Conservation (phyloP, 2,329 filamentous ascomycete genomes). For the Cyclaneusma minus region DNA sequence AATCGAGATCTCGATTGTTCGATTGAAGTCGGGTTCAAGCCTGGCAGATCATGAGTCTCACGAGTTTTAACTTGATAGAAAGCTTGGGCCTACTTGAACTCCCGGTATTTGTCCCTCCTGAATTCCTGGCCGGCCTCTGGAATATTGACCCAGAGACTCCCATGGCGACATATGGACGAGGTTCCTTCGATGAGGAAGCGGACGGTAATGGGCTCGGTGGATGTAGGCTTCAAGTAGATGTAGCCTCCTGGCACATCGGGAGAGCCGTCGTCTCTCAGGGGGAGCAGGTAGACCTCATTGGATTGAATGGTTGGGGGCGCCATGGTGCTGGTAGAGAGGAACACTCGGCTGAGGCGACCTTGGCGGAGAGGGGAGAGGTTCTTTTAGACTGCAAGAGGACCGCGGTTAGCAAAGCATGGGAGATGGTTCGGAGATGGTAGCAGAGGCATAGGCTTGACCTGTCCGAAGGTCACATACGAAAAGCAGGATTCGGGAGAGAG, state of each 20-base stretch:
- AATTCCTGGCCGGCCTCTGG: slow-evolving; percentile 65
- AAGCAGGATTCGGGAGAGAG: not conserved
- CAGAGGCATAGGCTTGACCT: too few species aligned
- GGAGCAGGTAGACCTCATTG: slow-evolving; percentile 70
- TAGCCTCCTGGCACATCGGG: slow-evolving; percentile 81
- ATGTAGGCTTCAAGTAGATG: slow-evolving; percentile 70
- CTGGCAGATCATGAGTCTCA: slow-evolving; percentile 26
- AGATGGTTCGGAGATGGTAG: slow-evolving; percentile 1
- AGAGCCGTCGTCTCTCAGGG: slow-evolving; percentile 83
- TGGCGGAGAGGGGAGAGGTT: not conserved
- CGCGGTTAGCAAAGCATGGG: slow-evolving; percentile 1
- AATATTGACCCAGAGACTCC: slow-evolving; percentile 94
- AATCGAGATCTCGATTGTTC: slow-evolving; percentile 77
- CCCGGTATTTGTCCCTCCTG: slow-evolving; percentile 61
- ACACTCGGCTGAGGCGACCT: not conserved
- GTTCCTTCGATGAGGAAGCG: slow-evolving; percentile 89
- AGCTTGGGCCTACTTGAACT: slow-evolving; percentile 62
- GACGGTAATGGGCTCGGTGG: slow-evolving; percentile 59
- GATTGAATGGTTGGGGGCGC: slow-evolving; percentile 45
- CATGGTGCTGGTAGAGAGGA: slow-evolving; percentile 22
- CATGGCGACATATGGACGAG: slow-evolving; percentile 87
- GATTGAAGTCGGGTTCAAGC: slow-evolving; percentile 83
- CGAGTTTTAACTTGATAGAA: not conserved
- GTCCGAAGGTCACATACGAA: too few species aligned
- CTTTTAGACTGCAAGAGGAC: slow-evolving; percentile 1